Evolutionary conservation across 495 filamentous ascomycete genomes (phyloP).

Genomic region (Ramalina intermedia): DNA sequence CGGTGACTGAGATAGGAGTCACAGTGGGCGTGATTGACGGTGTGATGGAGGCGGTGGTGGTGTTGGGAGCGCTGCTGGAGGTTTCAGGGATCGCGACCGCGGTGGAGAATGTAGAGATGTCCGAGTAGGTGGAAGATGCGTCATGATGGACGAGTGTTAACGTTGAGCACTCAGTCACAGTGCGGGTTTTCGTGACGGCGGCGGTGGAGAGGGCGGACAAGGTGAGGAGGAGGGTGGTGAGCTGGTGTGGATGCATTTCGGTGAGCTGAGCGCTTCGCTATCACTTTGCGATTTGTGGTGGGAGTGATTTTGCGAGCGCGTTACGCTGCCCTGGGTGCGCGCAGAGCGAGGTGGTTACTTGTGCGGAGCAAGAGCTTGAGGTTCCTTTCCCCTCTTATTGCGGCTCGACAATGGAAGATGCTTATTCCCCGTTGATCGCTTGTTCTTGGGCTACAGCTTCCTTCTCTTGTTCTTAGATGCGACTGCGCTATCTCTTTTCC

Average conservation of each 20-base stretch:
- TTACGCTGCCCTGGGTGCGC: not conserved
- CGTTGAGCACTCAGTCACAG: not conserved
- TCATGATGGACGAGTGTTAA: not conserved
- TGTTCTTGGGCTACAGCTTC: not conserved
- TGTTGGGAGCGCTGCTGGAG: not conserved
- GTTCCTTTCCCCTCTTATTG: not conserved
- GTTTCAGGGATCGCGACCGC: not conserved
- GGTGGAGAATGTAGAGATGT: not conserved
- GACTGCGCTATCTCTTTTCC: not conserved
- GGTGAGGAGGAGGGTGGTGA: not conserved
- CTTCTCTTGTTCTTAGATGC: not conserved
- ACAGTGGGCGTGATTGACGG: not conserved
- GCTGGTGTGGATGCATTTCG: not conserved
- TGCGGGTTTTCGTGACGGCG: not conserved
- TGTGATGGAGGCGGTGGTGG: not conserved
- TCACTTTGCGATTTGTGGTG: not conserved
- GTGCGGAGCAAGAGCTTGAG: not conserved
- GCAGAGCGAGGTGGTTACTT: not conserved
- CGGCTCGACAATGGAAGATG: not conserved
- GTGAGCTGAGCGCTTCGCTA: too few species aligned
- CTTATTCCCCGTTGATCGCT: not conserved
- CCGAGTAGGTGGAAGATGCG: not conserved
- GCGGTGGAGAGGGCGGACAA: not conserved
- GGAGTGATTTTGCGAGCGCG: not conserved
- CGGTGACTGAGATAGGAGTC: not conserved